Conservation (phyloP, 345 rosid genomes). For the Lenwebbia sp. region DNA sequence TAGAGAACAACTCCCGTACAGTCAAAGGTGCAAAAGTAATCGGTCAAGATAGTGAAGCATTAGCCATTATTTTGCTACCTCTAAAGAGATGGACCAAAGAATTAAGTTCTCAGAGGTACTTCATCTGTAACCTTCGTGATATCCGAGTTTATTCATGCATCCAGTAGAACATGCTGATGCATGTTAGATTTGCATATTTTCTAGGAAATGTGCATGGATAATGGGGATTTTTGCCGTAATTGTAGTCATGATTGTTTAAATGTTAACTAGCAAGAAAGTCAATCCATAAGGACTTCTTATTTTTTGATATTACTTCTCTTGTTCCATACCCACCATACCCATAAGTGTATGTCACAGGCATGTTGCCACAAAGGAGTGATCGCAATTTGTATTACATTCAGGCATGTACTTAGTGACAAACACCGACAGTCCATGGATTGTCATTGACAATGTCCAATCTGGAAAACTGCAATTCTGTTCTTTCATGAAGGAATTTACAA, state of each 20-base stretch:
- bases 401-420: not conserved
- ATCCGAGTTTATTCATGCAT: not conserved
- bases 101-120: slow-evolving; percentile 44
- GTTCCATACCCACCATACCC: not conserved
- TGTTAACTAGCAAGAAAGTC: not conserved
- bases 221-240: not conserved
- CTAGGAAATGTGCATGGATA: not conserved
- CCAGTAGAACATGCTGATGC: not conserved
- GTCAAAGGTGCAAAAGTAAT: slow-evolving; percentile 81
- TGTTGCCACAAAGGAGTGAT: not conserved
- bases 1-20: slow-evolving; percentile 75
- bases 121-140: not conserved
- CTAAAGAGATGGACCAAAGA: slow-evolving; percentile 67
- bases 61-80: slow-evolving; percentile 50
- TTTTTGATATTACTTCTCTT: not conserved
- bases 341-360: not conserved
- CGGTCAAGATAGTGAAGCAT: slow-evolving; percentile 66
- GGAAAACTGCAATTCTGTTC: not conserved
- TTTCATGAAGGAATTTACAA: not conserved
- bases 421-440: not conserved
- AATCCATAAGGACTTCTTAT: not conserved
- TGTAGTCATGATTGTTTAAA: not conserved
- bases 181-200: not conserved
- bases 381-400: not conserved
- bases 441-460: not conserved